Evolutionary conservation across 176 grass and related monocot species (phyloP).

Genomic region (Thinopyrum elongatum): DNA sequence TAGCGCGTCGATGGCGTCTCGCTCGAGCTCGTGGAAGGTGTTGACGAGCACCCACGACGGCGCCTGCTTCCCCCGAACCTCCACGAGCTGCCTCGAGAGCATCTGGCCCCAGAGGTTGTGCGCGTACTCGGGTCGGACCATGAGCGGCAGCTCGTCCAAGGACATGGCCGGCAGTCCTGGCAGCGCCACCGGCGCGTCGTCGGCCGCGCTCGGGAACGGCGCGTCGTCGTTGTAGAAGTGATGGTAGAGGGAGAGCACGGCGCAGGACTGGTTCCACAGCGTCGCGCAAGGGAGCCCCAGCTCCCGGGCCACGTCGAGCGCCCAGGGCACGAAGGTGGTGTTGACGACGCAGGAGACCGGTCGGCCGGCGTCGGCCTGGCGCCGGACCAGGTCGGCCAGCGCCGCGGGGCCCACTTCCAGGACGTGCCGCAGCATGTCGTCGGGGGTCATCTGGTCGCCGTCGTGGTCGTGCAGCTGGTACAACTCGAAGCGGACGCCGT

Average conservation of each 20-base stretch:
- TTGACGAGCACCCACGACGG: constrained; percentile 53
- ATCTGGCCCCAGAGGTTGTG: constrained; percentile 22
- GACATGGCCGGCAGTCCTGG: constrained; percentile 41
- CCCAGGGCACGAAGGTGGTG: constrained; percentile 60
- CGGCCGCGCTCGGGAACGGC: constrained; percentile 13
- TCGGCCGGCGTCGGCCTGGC: constrained; percentile 25
- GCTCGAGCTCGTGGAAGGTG: constrained; percentile 55
- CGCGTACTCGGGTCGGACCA: constrained; percentile 37
- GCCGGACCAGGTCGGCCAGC: constrained; percentile 14
- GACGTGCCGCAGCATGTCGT: constrained; percentile 18
- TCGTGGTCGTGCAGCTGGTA: not conserved
- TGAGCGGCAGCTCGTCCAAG: constrained; percentile 42
- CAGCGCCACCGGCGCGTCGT: not conserved
- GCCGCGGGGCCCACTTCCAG: not conserved
- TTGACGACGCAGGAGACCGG: constrained; percentile 46
- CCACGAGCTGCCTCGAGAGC: constrained; percentile 38
- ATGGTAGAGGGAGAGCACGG: constrained; percentile 42
- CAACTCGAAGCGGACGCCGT: not conserved
- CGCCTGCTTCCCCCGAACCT: not conserved
- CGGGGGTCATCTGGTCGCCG: not conserved
- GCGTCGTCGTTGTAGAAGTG: constrained; percentile 32
- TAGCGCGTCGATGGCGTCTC: constrained; percentile 3
- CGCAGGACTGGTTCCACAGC: constrained; percentile 58
- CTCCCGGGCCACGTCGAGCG: constrained; percentile 32
- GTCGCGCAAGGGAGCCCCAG: constrained; percentile 36